These are phyloP conservation scores for Macrolepiota albuminosa DNA, from an alignment of 768 basidiomycete genomes.

Conservation along the genomic window DNA sequence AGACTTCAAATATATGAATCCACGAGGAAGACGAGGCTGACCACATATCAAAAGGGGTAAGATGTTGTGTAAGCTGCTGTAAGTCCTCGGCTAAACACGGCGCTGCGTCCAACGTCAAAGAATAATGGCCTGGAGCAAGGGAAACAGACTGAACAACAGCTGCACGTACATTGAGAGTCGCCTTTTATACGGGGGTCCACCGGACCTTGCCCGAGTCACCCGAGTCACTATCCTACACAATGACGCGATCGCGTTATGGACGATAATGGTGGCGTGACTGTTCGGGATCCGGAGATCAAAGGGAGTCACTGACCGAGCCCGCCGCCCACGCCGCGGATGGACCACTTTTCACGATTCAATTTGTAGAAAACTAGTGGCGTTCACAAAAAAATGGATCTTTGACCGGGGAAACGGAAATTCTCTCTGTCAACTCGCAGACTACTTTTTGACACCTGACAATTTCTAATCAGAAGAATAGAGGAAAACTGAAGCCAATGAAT, in stretches of 20 bases:
- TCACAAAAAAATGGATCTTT: background rate
- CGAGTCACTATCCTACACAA: background rate
- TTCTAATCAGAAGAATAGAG: background rate
- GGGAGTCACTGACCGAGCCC: background rate
- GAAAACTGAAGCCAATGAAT: background rate
- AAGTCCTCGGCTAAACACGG: background rate
- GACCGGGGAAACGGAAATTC: no score
- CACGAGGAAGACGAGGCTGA: background rate
- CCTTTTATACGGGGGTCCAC: conserved; percentile 1
- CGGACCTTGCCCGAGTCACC: conserved; percentile 6
- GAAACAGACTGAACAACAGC: background rate
- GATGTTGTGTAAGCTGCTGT: background rate
- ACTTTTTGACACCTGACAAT: background rate
- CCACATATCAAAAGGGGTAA: background rate
- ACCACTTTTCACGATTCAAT: background rate
- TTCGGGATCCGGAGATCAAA: conserved; percentile 2
- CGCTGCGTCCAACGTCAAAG: background rate
- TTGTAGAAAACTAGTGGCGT: background rate
- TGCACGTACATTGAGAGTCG: background rate
- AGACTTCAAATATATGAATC: background rate
- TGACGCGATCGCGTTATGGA: background rate
- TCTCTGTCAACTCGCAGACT: no score
- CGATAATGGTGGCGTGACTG: conserved; percentile 14
- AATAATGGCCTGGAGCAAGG: background rate
- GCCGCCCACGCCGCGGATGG: no score